A percentile compares a stretch with the other conserved stretches of the same genome.
Evolutionary conservation across 345 rosid genomes (phyloP).

Genomic region (Salix udensis): DNA sequence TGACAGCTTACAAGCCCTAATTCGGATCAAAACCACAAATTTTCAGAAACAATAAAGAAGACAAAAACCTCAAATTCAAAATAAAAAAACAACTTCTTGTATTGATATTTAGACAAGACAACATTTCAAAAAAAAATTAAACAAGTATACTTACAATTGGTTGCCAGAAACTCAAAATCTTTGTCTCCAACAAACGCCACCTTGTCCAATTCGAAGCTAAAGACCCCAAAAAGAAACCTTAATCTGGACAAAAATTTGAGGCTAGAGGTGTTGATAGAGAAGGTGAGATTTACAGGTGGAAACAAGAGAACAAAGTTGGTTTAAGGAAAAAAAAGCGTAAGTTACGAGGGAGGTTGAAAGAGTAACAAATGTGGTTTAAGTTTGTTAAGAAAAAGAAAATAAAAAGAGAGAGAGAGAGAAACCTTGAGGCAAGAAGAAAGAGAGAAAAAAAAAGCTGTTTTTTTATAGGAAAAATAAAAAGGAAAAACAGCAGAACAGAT

Average conservation of each 20-base stretch:
- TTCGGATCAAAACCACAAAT: not conserved
- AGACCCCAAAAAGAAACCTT: not conserved
- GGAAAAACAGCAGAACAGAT: not conserved
- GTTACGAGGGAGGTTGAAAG: no score
- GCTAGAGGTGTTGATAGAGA: not conserved
- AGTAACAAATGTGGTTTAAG: not conserved
- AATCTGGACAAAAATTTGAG: not conserved
- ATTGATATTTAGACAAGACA: not conserved
- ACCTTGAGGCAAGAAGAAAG: not conserved
- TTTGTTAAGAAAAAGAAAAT: not conserved
- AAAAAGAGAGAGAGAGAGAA: not conserved
- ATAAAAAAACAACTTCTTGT: not conserved
- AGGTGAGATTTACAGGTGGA: not conserved
- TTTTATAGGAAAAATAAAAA: not conserved
- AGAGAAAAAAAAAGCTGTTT: not conserved
- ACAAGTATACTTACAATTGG: not conserved
- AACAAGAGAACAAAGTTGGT: not conserved
- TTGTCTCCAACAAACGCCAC: not conserved
- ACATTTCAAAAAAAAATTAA: not conserved
- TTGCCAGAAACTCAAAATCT: not conserved
- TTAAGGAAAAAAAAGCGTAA: not conserved
- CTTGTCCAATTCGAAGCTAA: not conserved
- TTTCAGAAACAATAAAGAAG: not conserved
- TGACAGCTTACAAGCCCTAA: slow-evolving; percentile 6
- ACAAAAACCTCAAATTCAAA: not conserved